Percentiles rank a stretch among this genome's conserved stretches.
phyloP scores from a whole-genome alignment of 2,329 filamentous ascomycete species.

The Zalaria sp. region DNA sequence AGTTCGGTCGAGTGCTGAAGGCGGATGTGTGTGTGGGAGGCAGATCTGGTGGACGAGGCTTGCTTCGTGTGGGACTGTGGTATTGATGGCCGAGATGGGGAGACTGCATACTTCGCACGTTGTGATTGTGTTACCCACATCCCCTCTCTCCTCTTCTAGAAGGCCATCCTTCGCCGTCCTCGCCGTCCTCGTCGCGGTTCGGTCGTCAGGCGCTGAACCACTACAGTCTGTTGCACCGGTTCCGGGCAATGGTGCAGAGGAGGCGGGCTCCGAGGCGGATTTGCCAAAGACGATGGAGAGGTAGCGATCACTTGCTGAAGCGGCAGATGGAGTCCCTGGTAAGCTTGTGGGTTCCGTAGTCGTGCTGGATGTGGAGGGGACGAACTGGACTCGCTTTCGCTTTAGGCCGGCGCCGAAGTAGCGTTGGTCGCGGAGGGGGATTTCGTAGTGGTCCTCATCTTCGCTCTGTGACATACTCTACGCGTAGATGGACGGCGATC shows the following conservation, averaged over 20 bases:
- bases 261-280: slow-evolving; percentile 1
- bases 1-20: slow-evolving; percentile 55
- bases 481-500: background rate
- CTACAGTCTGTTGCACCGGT: too few relatives aligned
- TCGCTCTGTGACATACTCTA: slow-evolving; percentile 29
- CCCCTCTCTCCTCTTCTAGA: background rate
- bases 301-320: slow-evolving; percentile 42
- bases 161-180: too few relatives aligned
- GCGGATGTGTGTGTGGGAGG: slow-evolving; percentile 54
- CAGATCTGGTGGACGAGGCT: slow-evolving; percentile 60
- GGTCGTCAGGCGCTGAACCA: too few relatives aligned
- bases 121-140: background rate
- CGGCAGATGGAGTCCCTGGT: slow-evolving; percentile 5
- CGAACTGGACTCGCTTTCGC: slow-evolving; percentile 45
- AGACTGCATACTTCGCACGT: slow-evolving; percentile 22
- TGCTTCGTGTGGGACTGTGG: slow-evolving; percentile 34
- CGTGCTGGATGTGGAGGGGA: slow-evolving; percentile 27
- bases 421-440: slow-evolving; percentile 43
- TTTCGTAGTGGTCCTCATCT: slow-evolving; percentile 43
- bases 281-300: slow-evolving; percentile 51
- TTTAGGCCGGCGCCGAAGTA: slow-evolving; percentile 50
- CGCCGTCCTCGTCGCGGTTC: too few relatives aligned
- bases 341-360: slow-evolving; percentile 4
- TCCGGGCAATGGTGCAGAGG: slow-evolving; percentile 8
- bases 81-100: slow-evolving; percentile 12